phyloP scores from a whole-genome alignment of 768 basidiomycete genomes.

The Erythrobasidium yunnanense region DNA sequence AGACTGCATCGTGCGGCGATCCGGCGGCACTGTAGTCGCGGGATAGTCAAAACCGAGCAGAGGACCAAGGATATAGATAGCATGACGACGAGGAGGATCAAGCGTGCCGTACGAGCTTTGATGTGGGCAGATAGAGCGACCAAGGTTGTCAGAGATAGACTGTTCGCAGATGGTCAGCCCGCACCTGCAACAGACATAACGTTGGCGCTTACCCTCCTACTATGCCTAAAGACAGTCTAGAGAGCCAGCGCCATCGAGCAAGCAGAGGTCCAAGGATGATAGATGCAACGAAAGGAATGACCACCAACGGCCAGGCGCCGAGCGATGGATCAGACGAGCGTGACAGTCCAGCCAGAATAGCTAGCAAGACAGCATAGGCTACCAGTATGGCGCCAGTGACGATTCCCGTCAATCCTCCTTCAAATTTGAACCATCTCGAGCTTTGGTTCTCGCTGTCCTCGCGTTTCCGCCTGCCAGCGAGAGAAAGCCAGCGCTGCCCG shows the following conservation, averaged over 20 bases:
- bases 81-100: slow-evolving; percentile 14
- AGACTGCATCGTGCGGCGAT: background rate
- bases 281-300: background rate
- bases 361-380: background rate
- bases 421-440: background rate
- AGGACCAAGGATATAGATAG: background rate
- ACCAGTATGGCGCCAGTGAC: slow-evolving; percentile 9
- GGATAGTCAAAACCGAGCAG: background rate
- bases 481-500: slow-evolving; percentile 2
- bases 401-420: slow-evolving; percentile 12
- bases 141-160: background rate
- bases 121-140: background rate
- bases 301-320: background rate
- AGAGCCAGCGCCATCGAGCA: slow-evolving; percentile 2
- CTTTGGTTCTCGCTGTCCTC: background rate
- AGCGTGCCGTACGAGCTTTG: background rate
- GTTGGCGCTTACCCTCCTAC: background rate
- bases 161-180: background rate
- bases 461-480: background rate
- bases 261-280: background rate
- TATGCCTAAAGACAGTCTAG: background rate
- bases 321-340: slow-evolving; percentile 6
- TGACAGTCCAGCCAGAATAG: no score
- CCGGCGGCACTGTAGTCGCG: background rate
- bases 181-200: background rate